Base-by-base conservation (phyloP, 768 basidiomycete species). In the Boletus rex-veris region DNA sequence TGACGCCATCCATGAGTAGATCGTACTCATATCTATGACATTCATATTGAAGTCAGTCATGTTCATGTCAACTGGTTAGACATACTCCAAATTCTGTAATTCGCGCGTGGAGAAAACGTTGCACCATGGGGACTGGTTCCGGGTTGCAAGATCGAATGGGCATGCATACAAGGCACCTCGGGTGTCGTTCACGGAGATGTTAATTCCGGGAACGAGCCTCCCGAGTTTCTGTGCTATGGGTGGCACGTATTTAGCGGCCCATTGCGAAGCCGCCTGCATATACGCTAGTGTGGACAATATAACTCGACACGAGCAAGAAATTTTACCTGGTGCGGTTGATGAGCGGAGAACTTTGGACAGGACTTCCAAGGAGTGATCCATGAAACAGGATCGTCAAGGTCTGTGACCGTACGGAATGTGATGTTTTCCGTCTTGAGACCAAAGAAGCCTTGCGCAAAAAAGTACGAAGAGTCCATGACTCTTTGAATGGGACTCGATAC, bases 291-390 rank as follows among this genome's bases (percentile, higher is more conserved):
- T 53, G 11, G 37, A 39, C 3, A 40, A 15, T 7, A 35, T 21
- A 11, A 30, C 48, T 43, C 4, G 14, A 57, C 4, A 42, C 21
- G 30, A 14, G 5, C 9, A 28, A 35, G 14, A 12, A 21, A 7
- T 19, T n/a, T 35, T 21, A 68, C 56, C 48, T 55, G 43, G 7
- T 45, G 55, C 10, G 50, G 5, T 11, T 48, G 21, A 44, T 5
- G 16, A 6, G 7, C 28, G n/a, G 61, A 48, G 50, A 61, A 58
- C 41, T n/a, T 59, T 0, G 69, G 61, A 59, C 75, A 77, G 16
- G 71, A 73, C 49, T 67, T 63, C 72, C 73, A 73, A 26, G 73
- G 75, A 31, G 67, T 75, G 54, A 77, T 73, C 72, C 74, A 76
- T 38, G 73, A 72, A 18, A 71, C 63, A n/a, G 72, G 72, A 48